Base-by-base conservation (phyloP, 345 rosid species). In the Arabis hirsuta region DNA sequence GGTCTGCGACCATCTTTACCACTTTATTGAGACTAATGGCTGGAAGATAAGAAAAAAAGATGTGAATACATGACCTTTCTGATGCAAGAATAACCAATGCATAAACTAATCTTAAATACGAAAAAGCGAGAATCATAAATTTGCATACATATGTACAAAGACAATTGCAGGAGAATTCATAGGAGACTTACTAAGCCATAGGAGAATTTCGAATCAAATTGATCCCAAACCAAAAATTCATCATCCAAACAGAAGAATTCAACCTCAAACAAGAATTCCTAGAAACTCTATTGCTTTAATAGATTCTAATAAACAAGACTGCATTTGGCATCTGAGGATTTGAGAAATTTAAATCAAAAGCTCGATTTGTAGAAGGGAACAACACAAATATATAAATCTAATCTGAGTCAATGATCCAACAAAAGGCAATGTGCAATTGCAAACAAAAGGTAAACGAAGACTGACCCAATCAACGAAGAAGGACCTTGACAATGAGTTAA, bases 1-100 rank as follows among this genome's bases (percentile, higher is more conserved):
- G 86, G 55, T 84, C 83, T 13, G 90, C 95, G 10, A 89, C 98
- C 98, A 94, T 94, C 84, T 82, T 78, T 57, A 56, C 67, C 56
- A 53, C 78, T 72, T 66, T 38, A 26, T 8, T 55, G 24, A 44
- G 68, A 64, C 19, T 67, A 43, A 81, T 76, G 39, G 42, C 56
- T 74, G 12, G 43, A 36, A 11, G 24, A 22, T 1, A 22, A 22
- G 24, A 54, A n/a, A 32, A 6, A 9, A 14, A 14, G 29, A 9
- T 7, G 26, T 19, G 2, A 41, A 52, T 6, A 53, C 36, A 62
- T 19, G 24, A 61, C 12, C 55, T 41, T 51, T 29, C 54, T 56
- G 52, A 61, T 43, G 62, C 57, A 65, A 48, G 31, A 55, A 47
- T 26, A 65, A 20, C 22, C 34, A 1, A 52, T 39, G 20, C 1